Evolutionary conservation across 2,329 filamentous ascomycete species (phyloP), one percentile per base, ranked within the genome.

Genomic region (Rugonectria rugulosa): DNA sequence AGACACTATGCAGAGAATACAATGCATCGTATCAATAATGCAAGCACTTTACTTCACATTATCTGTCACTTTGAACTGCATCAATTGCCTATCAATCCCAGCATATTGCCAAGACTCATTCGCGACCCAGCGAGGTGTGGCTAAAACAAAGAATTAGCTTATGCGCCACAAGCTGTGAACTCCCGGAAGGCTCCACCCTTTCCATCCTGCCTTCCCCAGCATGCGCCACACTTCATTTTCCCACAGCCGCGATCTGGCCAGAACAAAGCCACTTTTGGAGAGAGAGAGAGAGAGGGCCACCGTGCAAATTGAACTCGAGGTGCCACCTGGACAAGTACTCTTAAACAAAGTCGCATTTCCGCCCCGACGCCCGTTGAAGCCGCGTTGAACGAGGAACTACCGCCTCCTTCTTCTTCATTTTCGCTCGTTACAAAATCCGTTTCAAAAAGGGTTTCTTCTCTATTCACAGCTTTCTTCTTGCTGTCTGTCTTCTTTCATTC

Each of bases 231-330:
- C 27, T 27, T 38, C 27, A 47, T 45, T 38, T 40, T 24, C 38
- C 47, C 61, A 50, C n/a, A 43, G 43, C 45, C 54, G 53, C 60
- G 58, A 65, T 65, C 54, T 63, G 64, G 54, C 64, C 62, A 63
- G 62, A 64, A 59, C 20, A 56, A 32, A 42, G 41, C 42, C 21
- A 38, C 32, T n/a, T n/a, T n/a, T n/a, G 8, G 10, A 19, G 7
- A 4, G 15, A 40, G 19, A 32, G 14, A 20, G 20, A 27, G 21
- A 36, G 36, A 46, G 40, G 48, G 41, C 37, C 42, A 34, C 42
- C 34, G 54, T 57, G 54, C 53, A 53, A 53, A 57, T 57, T 55
- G 53, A 41, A 37, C 53, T 40, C 7, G 45, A 29, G 21, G 32
- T 26, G 26, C 46, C 32, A 47, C 26, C 31, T 38, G 26, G n/a